These are phyloP conservation scores for Penicillium olsonii DNA, from an alignment of 2,329 filamentous ascomycete genomes.

Conservation along the genomic window DNA sequence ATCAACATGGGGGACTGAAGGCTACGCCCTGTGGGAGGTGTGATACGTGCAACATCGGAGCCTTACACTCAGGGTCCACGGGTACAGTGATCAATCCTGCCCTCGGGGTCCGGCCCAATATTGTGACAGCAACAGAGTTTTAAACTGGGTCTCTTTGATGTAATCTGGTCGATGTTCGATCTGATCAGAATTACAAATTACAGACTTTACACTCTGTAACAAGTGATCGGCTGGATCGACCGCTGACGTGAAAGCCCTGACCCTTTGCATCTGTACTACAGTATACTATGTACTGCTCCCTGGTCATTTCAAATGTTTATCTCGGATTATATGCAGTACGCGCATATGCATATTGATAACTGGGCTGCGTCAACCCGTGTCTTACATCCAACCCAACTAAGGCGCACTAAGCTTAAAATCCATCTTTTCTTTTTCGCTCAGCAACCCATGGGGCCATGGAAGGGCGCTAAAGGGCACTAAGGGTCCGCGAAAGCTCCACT, in stretches of 20 bases:
- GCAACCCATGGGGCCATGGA: not conserved
- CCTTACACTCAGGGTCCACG: too few species aligned
- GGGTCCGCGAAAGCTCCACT: not conserved
- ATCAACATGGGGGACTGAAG: too few species aligned
- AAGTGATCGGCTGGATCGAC: not conserved
- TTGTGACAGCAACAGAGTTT: not conserved
- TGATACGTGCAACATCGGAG: not conserved
- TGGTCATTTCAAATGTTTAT: too few species aligned
- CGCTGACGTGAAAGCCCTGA: not conserved
- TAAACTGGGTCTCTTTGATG: not conserved
- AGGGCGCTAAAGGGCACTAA: not conserved
- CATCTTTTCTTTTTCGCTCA: not conserved
- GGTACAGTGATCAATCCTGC: too few species aligned
- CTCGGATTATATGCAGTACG: not conserved
- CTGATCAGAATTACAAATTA: not conserved
- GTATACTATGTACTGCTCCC: too few species aligned
- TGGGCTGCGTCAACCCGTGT: not conserved
- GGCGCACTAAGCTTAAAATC: not conserved
- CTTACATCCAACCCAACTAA: not conserved
- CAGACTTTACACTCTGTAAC: not conserved
- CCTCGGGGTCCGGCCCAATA: too few species aligned
- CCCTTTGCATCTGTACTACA: too few species aligned
- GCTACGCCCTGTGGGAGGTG: not conserved
- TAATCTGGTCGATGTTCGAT: not conserved
- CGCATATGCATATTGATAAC: not conserved